Conservation (phyloP, 495 filamentous ascomycete genomes). For the Penicillium cataractarum region DNA sequence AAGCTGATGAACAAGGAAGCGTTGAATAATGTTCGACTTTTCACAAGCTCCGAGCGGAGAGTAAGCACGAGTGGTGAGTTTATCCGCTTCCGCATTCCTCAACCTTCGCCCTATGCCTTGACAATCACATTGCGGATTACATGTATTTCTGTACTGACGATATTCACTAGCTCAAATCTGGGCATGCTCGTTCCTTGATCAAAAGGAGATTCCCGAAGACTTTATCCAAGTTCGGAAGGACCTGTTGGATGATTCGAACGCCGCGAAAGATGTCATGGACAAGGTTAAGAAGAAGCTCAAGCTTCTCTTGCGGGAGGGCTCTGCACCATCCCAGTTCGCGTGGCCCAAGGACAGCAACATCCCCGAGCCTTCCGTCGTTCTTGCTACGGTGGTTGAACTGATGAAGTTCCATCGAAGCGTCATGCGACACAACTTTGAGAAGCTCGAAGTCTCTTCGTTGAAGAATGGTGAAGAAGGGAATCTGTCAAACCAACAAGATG, state of each 20-base stretch:
- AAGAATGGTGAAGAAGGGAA: slow-evolving; percentile 34
- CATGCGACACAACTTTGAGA: slow-evolving; percentile 89
- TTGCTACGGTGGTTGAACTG: slow-evolving; percentile 86
- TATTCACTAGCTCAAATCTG: slow-evolving; percentile 81
- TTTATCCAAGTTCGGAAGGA: slow-evolving; percentile 90
- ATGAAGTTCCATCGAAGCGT: slow-evolving; percentile 97
- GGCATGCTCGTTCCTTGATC: slow-evolving; percentile 84
- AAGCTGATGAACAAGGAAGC: slow-evolving; percentile 91
- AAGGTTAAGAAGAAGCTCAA: slow-evolving; percentile 99
- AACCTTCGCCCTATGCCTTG: no score
- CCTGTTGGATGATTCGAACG: slow-evolving; percentile 94
- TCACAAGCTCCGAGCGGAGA: slow-evolving; percentile 90
- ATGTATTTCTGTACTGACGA: slow-evolving; percentile 7
- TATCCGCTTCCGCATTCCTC: neutral
- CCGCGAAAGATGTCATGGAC: slow-evolving; percentile 99
- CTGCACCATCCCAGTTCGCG: slow-evolving; percentile 89
- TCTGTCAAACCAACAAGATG: slow-evolving; percentile 21
- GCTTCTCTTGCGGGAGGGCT: slow-evolving; percentile 82
- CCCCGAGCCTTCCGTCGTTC: slow-evolving; percentile 88
- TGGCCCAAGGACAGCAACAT: slow-evolving; percentile 87
- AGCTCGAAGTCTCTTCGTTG: slow-evolving; percentile 64
- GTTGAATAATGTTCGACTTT: slow-evolving; percentile 86
- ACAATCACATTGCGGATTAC: neutral
- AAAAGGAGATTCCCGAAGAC: slow-evolving; percentile 81
- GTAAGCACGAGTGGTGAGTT: slow-evolving; percentile 83